Evolutionary conservation across 1,284 basidiomycete species (phyloP).

Genomic region (Volvariella surrecta): DNA sequence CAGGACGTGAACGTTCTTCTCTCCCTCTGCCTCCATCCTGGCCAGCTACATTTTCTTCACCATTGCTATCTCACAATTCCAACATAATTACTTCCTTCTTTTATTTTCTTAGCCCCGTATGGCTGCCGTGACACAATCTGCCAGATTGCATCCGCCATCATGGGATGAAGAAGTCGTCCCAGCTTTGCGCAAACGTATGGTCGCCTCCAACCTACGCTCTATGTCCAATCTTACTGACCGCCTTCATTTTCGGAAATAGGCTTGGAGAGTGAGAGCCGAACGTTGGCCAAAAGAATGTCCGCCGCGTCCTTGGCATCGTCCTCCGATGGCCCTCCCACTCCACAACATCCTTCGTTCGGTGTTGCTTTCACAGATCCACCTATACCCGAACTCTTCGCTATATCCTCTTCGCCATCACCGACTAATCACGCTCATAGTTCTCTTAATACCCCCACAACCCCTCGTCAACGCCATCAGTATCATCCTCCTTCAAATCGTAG

Average conservation of each 20-base stretch:
- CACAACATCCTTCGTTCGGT: slow-evolving; percentile 25
- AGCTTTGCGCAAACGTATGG: slow-evolving; percentile 58
- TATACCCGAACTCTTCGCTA: slow-evolving; percentile 5
- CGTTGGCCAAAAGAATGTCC: slow-evolving; percentile 64
- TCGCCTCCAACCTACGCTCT: slow-evolving; percentile 6
- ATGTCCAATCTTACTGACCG: slow-evolving; percentile 5
- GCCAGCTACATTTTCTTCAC: neutral
- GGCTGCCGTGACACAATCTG: slow-evolving; percentile 45
- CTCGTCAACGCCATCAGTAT: slow-evolving; percentile 11
- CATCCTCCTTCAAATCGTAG: slow-evolving; percentile 12
- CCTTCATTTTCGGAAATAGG: slow-evolving; percentile 35
- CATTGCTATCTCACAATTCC: neutral
- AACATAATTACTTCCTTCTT: neutral
- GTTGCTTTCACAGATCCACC: slow-evolving; percentile 5
- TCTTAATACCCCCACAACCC: slow-evolving; percentile 10
- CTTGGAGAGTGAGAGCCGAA: slow-evolving; percentile 64
- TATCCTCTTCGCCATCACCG: slow-evolving; percentile 10
- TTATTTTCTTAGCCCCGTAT: slow-evolving; percentile 4
- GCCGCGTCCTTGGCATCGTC: slow-evolving; percentile 52
- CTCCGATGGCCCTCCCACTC: neutral
- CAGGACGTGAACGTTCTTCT: no score
- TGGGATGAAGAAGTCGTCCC: slow-evolving; percentile 71
- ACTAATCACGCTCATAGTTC: slow-evolving; percentile 13
- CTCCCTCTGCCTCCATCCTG: no score
- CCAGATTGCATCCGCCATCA: slow-evolving; percentile 40